phyloP scores from a whole-genome alignment of 768 basidiomycete genomes.

The Mrakia blollopis region DNA sequence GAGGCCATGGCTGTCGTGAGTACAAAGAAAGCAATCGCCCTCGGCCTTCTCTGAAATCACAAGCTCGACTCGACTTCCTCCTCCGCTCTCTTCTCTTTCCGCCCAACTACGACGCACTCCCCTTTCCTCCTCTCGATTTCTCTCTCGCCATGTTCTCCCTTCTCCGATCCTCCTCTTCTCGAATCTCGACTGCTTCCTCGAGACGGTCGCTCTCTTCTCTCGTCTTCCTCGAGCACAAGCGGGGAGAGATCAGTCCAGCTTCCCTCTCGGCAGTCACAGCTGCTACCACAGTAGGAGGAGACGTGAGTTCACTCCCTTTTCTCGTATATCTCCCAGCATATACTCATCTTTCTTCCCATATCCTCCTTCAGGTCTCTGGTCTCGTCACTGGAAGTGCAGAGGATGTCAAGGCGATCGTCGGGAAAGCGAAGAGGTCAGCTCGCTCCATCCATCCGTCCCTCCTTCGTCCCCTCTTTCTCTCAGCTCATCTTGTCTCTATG shows the following conservation, averaged over 20 bases:
- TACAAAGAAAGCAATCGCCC: background rate
- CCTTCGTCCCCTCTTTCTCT: conserved; percentile 51
- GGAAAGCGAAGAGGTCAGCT: conserved; percentile 72
- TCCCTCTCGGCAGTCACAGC: conserved; percentile 89
- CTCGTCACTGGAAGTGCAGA: conserved; percentile 41
- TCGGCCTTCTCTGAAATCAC: background rate
- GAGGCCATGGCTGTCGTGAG: background rate
- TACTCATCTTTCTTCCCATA: background rate
- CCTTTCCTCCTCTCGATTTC: too few species aligned
- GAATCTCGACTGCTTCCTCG: background rate
- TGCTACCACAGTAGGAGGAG: conserved; percentile 75
- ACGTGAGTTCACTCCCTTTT: conserved; percentile 56
- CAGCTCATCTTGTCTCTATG: background rate
- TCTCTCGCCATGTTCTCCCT: background rate
- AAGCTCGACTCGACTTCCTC: background rate
- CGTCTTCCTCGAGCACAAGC: conserved; percentile 82
- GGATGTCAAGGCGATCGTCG: conserved; percentile 61
- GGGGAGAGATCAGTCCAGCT: conserved; percentile 72
- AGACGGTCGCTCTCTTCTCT: conserved; percentile 48
- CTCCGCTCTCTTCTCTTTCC: background rate
- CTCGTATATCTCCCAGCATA: background rate
- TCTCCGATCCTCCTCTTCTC: conserved; percentile 1
- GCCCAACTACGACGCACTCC: background rate
- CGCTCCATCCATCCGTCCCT: conserved; percentile 5
- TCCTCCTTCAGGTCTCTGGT: conserved; percentile 36